Evolutionary conservation across 768 basidiomycete species (phyloP).

Genomic region (Cystobasidium onofrii): DNA sequence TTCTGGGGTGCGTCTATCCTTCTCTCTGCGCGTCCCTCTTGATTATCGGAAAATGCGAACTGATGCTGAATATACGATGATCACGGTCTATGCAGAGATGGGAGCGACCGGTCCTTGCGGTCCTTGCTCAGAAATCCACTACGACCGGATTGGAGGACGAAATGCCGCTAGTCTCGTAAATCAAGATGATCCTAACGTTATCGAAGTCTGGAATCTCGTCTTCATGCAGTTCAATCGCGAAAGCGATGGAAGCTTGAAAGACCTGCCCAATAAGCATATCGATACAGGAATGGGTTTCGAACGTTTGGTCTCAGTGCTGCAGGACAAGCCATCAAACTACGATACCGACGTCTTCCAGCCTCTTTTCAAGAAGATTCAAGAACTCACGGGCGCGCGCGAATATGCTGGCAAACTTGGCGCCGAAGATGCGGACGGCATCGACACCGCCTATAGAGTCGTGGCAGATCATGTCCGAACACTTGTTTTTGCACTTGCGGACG

Average conservation of each 20-base stretch:
- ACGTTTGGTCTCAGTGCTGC: constrained; percentile 85
- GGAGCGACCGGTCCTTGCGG: constrained; percentile 96
- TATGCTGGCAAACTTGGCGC: constrained; percentile 86
- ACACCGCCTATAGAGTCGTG: constrained; percentile 93
- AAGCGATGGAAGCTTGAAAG: constrained; percentile 66
- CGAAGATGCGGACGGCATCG: constrained; percentile 91
- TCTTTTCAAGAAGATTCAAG: constrained; percentile 75
- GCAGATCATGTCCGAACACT: constrained; percentile 94
- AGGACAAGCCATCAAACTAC: constrained; percentile 88
- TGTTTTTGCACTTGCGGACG: constrained; percentile 90
- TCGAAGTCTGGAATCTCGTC: constrained; percentile 99
- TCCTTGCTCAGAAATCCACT: constrained; percentile 96
- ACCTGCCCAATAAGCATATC: constrained; percentile 85
- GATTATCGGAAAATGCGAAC: no score
- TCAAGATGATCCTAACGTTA: constrained; percentile 87
- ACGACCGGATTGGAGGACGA: constrained; percentile 92
- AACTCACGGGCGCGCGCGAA: constrained; percentile 75
- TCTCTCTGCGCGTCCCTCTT: no score
- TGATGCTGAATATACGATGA: no score
- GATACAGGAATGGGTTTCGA: constrained; percentile 99
- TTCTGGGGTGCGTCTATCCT: constrained; percentile 78
- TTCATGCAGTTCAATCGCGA: constrained; percentile 99
- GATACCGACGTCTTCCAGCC: constrained; percentile 93
- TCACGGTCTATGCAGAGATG: constrained; percentile 67
- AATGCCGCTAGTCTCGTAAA: constrained; percentile 90